Evolutionary conservation across 1,284 basidiomycete species (phyloP).

Genomic region (Naganishia albida): DNA sequence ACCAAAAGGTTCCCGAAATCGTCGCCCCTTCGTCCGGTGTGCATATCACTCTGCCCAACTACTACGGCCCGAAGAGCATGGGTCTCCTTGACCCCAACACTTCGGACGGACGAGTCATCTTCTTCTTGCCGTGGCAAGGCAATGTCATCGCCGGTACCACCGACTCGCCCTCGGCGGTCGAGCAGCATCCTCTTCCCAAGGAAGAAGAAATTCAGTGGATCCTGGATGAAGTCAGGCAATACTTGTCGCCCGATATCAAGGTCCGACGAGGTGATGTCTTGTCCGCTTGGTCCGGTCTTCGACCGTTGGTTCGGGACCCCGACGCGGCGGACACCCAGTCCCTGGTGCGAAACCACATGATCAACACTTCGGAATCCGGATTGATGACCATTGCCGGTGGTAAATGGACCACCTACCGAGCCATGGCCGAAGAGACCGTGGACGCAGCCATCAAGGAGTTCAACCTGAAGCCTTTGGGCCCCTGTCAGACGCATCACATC

Average conservation of each 20-base stretch:
- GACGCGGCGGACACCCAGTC: slow-evolving; percentile 78
- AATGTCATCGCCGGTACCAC: slow-evolving; percentile 97
- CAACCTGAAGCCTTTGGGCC: slow-evolving; percentile 61
- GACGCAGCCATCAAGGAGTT: slow-evolving; percentile 83
- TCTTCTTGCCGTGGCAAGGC: slow-evolving; percentile 98
- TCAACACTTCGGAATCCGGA: slow-evolving; percentile 77
- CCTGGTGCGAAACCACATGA: slow-evolving; percentile 92
- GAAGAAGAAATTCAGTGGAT: slow-evolving; percentile 98
- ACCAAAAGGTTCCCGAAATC: slow-evolving; percentile 78
- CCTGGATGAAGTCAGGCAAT: slow-evolving; percentile 78
- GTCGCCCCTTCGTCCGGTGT: slow-evolving; percentile 90
- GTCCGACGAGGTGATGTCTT: slow-evolving; percentile 96
- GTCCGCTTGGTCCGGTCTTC: slow-evolving; percentile 88
- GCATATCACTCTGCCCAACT: slow-evolving; percentile 95
- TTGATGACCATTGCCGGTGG: slow-evolving; percentile 94
- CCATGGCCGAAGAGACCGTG: slow-evolving; percentile 95
- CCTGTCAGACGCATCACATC: slow-evolving; percentile 77
- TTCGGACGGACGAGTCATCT: slow-evolving; percentile 95
- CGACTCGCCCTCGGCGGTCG: slow-evolving; percentile 77
- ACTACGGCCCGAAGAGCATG: slow-evolving; percentile 94
- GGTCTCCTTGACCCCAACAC: slow-evolving; percentile 94
- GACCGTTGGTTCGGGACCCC: slow-evolving; percentile 87
- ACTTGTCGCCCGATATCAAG: slow-evolving; percentile 88
- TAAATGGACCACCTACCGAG: slow-evolving; percentile 97
- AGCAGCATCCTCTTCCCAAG: slow-evolving; percentile 75